Evolutionary conservation across 1,284 basidiomycete species (phyloP).

Genomic region (Ganoderma lingzhi): DNA sequence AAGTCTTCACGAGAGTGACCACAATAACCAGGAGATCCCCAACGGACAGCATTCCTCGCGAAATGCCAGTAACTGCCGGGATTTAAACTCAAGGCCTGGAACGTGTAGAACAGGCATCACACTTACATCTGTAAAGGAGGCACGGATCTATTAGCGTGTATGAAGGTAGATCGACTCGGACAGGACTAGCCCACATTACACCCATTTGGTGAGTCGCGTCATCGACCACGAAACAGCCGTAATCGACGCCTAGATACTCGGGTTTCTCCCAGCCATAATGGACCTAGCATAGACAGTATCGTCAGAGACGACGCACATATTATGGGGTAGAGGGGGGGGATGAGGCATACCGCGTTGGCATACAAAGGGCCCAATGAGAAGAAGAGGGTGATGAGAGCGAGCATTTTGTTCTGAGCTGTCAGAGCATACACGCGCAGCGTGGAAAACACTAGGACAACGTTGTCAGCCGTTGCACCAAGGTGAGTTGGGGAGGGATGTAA

Average conservation of each 20-base stretch:
- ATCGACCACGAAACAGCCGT: conserved; percentile 11
- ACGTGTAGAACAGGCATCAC: neutral
- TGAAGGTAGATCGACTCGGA: neutral
- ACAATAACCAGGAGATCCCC: conserved; percentile 14
- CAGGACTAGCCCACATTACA: conserved; percentile 6
- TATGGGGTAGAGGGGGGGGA: neutral
- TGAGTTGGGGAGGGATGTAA: too few species aligned
- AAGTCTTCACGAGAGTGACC: conserved; percentile 16
- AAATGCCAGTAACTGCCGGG: conserved; percentile 12
- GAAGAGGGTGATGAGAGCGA: conserved; percentile 8
- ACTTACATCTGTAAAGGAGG: conserved; percentile 4
- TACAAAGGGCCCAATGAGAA: conserved; percentile 12
- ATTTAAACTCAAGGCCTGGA: neutral
- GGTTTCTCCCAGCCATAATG: conserved; percentile 17
- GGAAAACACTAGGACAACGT: conserved; percentile 1
- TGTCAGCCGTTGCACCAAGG: neutral
- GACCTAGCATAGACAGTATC: neutral
- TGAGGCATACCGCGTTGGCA: conserved; percentile 14
- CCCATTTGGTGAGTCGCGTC: conserved; percentile 12
- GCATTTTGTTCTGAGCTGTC: conserved; percentile 8
- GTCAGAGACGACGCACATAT: neutral
- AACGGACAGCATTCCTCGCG: conserved; percentile 11
- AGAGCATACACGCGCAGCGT: conserved; percentile 14
- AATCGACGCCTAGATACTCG: conserved; percentile 6
- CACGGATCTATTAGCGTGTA: neutral